Base-by-base conservation (phyloP, 495 filamentous ascomycete species). In the Aspergillus bridgeri region DNA sequence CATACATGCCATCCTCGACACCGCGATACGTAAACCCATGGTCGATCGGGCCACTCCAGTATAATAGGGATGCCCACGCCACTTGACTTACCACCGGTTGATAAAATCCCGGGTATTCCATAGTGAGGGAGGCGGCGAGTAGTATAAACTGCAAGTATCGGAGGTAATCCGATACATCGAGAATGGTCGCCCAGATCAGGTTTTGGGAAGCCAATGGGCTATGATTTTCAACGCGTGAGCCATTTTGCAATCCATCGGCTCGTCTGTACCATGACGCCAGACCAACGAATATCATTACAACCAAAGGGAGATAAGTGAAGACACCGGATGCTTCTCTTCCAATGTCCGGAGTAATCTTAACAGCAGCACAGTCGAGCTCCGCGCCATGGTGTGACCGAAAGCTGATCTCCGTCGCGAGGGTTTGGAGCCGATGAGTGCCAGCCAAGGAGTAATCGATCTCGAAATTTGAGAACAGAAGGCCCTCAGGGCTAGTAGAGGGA, bases 31-130 rank as follows among this genome's bases (percentile, higher is more conserved):
- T 43, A 17, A 54, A 54, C 3, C 38, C 51, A 54, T 54, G 51
- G n/a, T 33, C 42, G 22, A 54, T 54, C 21, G 51, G 51, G 11
- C 51, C 51, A 17, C 21, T n/a, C 38, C 27, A 33, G 23, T 54
- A 54, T 22, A 44, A 20, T 1, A 54, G 42, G 21, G 51, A 54
- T 6, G 51, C 45, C 51, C 51, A 54, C n/a, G 51, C 33, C 15
- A 54, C 21, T 22, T 54, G 51, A 6, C 51, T 54, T 2, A 25
- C 51, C 18, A 54, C 44, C 1, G 51, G 51, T 25, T 54, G 27
- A 18, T 42, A 54, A 18, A 54, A 54, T 11, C 51, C 51, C 7
- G 51, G 51, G 15, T 50, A 50, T 27, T 50, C 48, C 48, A 50
- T 50, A 5, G 48, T 50, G 7, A 50, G 48, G 13, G 48, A 50